Conservation (phyloP, 2,329 filamentous ascomycete species). For the Cladosporium sp. region DNA sequence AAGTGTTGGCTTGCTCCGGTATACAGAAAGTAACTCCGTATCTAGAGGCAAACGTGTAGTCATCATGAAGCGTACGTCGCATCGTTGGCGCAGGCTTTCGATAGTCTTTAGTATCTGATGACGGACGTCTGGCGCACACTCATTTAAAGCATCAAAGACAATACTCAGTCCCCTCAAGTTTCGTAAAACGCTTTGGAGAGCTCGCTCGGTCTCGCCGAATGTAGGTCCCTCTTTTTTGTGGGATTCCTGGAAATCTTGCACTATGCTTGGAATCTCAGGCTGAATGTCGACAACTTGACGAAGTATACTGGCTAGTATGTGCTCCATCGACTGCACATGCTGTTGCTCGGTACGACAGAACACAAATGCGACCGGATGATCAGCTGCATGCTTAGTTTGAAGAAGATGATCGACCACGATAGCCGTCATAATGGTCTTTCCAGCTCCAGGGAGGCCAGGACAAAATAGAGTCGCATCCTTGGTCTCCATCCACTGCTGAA, state of each 20-base stretch:
- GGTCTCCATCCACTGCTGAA: neutral
- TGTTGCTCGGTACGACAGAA: conserved; percentile 3
- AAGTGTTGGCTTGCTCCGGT: neutral
- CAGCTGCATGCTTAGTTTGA: neutral
- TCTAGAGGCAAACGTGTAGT: neutral
- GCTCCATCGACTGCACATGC: neutral
- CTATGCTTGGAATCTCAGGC: neutral
- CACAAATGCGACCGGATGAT: conserved; percentile 1
- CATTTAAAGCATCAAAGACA: conserved; percentile 6
- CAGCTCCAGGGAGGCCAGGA: conserved; percentile 8
- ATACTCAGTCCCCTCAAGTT: neutral
- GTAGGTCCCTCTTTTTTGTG: neutral
- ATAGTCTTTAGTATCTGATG: neutral
- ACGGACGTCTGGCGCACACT: neutral
- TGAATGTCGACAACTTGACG: conserved; percentile 1
- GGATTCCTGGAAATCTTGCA: neutral
- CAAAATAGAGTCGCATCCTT: conserved; percentile 1
- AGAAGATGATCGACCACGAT: conserved; percentile 6
- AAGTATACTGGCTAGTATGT: neutral
- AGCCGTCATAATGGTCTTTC: conserved; percentile 11
- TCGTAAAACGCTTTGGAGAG: neutral
- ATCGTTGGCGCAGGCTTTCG: neutral
- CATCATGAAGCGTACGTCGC: neutral
- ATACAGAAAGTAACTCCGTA: neutral
- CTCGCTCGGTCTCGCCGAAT: neutral